Evolutionary conservation across 371 early-diverging fungal species (phyloP), one percentile per base, ranked within the genome.

Genomic region (Mortierella sp.): DNA sequence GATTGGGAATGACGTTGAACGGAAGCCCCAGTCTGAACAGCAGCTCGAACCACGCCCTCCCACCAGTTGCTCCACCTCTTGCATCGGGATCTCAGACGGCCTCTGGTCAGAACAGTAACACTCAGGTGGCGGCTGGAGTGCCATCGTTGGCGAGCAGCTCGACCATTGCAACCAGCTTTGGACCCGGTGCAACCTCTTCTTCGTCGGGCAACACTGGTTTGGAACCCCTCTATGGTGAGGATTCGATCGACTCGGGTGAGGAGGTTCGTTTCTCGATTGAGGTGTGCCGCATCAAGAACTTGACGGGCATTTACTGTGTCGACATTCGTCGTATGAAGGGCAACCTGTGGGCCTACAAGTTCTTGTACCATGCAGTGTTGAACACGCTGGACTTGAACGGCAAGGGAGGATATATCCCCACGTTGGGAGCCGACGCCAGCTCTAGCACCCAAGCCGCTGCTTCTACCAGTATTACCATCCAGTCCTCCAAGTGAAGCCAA

Each of bases 341-440:
- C 63, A 96, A 95, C 81, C 88, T 94, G 30, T 97, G 97, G 98
- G 88, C 90, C 0, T 97, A 96, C 88, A 96, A 97, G 86, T 90
- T 89, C 72, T 74, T 98, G 26, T 97, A 97, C 82, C 91, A 96
- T 70, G 84, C 86, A 9, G 75, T 91, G 26, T 71, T 93, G 68
- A 85, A 88, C 25, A 80, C 83, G 4, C 72, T 91, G 62, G 87
- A 90, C 46, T 72, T 91, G 51, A 83, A 85, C 45, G 81, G 85
- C 61, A 87, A 89, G 65, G 84, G 85, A 50, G 84, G 82, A 11
- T 85, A 83, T 60, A 81, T 81, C 26, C 71, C 76, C 15, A 74
- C 74, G 28, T 37, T 75, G 51, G 71, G 71, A 12, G 70, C 70
- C 15, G 71, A 67, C 55, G 51, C 71, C 45, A 75, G 70, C 64